phyloP scores from a whole-genome alignment of 768 basidiomycete genomes.

The Grammothele lineata region DNA sequence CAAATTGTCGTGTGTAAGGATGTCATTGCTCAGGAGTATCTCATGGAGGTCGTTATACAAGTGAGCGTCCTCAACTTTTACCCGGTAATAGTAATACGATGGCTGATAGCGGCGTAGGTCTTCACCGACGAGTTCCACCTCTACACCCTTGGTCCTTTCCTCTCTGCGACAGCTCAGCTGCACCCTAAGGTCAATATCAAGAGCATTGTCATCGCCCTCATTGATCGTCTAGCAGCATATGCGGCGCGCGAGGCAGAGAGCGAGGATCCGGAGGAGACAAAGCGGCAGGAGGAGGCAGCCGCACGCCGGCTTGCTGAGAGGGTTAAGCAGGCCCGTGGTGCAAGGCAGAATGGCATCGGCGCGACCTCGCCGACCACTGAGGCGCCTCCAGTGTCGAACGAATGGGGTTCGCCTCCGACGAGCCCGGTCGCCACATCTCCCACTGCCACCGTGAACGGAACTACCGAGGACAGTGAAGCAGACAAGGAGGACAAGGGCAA shows the following conservation, averaged over 20 bases:
- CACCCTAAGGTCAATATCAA: conserved; percentile 99
- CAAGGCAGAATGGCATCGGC: conserved; percentile 43
- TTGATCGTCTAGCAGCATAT: conserved; percentile 92
- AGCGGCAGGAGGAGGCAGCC: conserved; percentile 89
- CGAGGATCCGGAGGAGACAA: conserved; percentile 93
- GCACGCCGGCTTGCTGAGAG: conserved; percentile 83
- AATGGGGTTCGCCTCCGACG: conserved; percentile 26
- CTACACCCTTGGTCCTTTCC: conserved; percentile 92
- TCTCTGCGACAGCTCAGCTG: conserved; percentile 91
- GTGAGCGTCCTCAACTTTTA: conserved; percentile 34
- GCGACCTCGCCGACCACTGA: conserved; percentile 13
- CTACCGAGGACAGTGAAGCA: conserved; percentile 17
- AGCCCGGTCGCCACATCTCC: conserved; percentile 20
- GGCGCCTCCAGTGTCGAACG: conserved; percentile 15
- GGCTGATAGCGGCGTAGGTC: too few species aligned
- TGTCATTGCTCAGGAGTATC: conserved; percentile 96
- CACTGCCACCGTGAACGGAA: conserved; percentile 8
- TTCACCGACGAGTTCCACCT: conserved; percentile 99
- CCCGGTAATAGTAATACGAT: too few species aligned
- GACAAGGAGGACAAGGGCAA: conserved; percentile 49
- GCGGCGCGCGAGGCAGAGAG: conserved; percentile 97
- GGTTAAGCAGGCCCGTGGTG: conserved; percentile 72
- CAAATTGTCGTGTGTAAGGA: conserved; percentile 99
- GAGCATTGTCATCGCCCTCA: conserved; percentile 94
- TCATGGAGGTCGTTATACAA: conserved; percentile 99